Conservation (phyloP, 257 asterid species). For the Jasminum sambac region DNA sequence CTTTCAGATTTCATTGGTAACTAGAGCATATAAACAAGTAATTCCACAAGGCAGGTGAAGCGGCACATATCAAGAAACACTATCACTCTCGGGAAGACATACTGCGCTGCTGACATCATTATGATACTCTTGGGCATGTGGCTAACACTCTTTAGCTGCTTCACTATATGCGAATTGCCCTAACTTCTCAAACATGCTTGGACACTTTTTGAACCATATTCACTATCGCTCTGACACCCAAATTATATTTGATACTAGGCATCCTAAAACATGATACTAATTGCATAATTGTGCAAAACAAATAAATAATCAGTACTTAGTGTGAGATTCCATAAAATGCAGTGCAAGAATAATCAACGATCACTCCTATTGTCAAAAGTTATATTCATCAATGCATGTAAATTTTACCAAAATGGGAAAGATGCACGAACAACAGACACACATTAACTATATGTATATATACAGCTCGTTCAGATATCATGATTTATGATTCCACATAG, state of each 20-base stretch:
- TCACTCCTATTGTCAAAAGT: background rate
- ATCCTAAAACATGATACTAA: background rate
- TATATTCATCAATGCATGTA: background rate
- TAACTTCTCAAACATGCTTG: background rate
- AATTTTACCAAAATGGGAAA: background rate
- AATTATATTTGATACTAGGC: background rate
- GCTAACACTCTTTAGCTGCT: background rate
- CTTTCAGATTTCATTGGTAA: background rate
- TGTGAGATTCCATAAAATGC: background rate
- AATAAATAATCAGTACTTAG: background rate
- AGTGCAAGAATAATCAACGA: background rate
- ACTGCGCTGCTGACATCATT: background rate
- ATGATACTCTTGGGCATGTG: background rate
- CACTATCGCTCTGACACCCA: background rate
- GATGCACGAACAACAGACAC: background rate
- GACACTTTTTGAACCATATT: background rate
- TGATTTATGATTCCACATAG: no score
- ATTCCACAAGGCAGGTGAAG: conserved; percentile 7
- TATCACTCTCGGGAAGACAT: background rate
- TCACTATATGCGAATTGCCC: background rate
- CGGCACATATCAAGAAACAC: background rate
- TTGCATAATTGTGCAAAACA: background rate
- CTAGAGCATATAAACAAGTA: conserved; percentile 8
- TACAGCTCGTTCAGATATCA: background rate
- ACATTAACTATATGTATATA: background rate